Base-by-base conservation (phyloP, 768 basidiomycete species). In the Calocera viscosa region DNA sequence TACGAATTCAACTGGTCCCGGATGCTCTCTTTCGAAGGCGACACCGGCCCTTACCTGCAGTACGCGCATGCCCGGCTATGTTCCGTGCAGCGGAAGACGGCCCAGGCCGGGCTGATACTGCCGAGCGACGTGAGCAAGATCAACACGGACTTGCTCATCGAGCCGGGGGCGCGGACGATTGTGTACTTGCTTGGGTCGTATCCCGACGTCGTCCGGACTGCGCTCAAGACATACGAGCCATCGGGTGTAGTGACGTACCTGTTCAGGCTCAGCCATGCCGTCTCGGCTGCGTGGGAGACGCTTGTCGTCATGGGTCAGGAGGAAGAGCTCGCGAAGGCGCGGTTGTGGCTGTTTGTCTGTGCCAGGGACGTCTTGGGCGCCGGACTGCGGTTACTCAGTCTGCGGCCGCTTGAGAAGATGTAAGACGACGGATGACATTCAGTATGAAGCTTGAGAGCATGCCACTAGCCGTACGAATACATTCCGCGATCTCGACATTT, bases 1-100 rank as follows among this genome's bases (percentile, higher is more conserved):
- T 98, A 98, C 78, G 87, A 83, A 1, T 99, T 96, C 78, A 90
- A 93, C 76, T 91, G 91, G 87, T 85, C 90, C 69, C 85, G 93
- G 43, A 94, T 96, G 91, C 83, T 88, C 64, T 92, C 91, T 35
- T 96, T 95, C 76, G 92, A 96, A 76, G 94, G 94, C 49, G 94
- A 97, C 77, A 94, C 92, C 0, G 92, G 91, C 0, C 91, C 93
- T 0, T 97, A 96, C 79, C 85, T 97, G 30, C 94, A 97, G 80
- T 97, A 97, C 75, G 91, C 93, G 0, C 94, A 96, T 78, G 94
- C 94, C 71, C 90, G 94, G 22, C 81, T 97, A 33, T 83, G 88
- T 7, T 96, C 94, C 1, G 88, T 97, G 73, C 86, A 85, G 71
- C 90, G 94, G 67, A 94, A 95, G 77, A 94, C 94, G 77, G 91